A percentile compares a stretch with the other conserved stretches of the same genome.
Evolutionary conservation across 78 protist species (phyloP).

Genomic region (Guillardia theta): DNA sequence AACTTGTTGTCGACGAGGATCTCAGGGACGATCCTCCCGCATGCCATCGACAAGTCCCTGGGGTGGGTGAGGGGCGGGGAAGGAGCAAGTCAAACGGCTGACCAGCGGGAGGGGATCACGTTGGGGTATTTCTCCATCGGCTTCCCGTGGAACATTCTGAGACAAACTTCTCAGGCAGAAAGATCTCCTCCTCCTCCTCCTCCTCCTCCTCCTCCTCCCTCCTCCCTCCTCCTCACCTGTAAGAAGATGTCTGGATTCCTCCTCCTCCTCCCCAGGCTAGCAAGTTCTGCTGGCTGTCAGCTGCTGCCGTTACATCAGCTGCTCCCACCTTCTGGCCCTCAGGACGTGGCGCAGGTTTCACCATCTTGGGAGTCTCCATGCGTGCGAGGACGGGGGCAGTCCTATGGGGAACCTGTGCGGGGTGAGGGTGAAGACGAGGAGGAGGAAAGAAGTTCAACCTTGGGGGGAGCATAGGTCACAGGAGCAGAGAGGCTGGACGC

Average conservation of each 20-base stretch:
- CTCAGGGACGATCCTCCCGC: too few species aligned
- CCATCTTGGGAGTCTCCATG: neutral
- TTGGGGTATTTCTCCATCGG: neutral
- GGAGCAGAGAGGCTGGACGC: neutral
- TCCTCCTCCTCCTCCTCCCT: too few species aligned
- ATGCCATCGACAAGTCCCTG: neutral
- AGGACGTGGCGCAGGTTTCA: neutral
- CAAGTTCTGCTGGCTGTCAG: neutral
- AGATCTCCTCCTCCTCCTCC: neutral
- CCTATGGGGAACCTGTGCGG: neutral
- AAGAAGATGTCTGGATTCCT: too few species aligned
- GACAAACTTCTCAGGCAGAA: neutral
- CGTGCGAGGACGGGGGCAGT: neutral
- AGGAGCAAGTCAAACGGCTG: neutral
- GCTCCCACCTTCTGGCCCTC: neutral
- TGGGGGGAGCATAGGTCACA: neutral
- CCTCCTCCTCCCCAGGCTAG: neutral
- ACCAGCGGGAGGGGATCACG: neutral
- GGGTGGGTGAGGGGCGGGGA: neutral
- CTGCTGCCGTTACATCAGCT: neutral
- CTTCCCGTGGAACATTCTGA: neutral
- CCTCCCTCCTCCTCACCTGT: too few species aligned
- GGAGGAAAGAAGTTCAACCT: too few species aligned
- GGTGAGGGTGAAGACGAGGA: too few species aligned
- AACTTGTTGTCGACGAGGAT: too few species aligned